Conservation (phyloP, 2,329 filamentous ascomycete species). For the Cytospora chrysosperma region DNA sequence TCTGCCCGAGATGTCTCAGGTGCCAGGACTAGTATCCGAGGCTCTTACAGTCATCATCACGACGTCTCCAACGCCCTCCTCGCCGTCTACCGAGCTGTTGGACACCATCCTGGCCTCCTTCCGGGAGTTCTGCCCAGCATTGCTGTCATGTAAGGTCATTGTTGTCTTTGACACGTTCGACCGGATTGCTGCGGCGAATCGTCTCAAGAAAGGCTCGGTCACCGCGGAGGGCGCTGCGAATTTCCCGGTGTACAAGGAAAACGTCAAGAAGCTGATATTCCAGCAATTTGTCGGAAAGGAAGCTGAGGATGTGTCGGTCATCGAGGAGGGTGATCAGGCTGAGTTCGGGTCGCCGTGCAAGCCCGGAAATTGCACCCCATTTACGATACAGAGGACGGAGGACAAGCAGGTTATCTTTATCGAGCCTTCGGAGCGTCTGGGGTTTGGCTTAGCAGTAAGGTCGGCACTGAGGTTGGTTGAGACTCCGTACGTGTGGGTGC, state of each 20-base stretch:
- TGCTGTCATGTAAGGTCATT: constrained; percentile 46
- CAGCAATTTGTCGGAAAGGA: constrained; percentile 28
- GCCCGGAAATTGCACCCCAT: constrained; percentile 35
- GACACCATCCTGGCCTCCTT: constrained; percentile 47
- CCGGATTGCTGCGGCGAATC: constrained; percentile 41
- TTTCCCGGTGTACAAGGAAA: constrained; percentile 47
- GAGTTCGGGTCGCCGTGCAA: constrained; percentile 46
- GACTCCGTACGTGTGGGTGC: constrained; percentile 56
- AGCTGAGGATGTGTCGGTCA: constrained; percentile 11
- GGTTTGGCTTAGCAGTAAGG: constrained; percentile 54
- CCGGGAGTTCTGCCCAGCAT: constrained; percentile 38
- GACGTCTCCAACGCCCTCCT: constrained; percentile 55
- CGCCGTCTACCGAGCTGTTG: constrained; percentile 52
- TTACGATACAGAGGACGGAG: constrained; percentile 36
- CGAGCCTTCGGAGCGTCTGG: constrained; percentile 46
- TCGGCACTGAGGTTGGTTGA: constrained; percentile 46
- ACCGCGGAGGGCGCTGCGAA: constrained; percentile 44
- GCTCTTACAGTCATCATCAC: constrained; percentile 49
- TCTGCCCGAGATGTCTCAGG: constrained; percentile 3
- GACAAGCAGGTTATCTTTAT: constrained; percentile 47
- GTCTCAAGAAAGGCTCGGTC: constrained; percentile 55
- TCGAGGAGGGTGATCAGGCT: constrained; percentile 35
- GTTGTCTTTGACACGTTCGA: constrained; percentile 55
- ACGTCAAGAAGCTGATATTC: constrained; percentile 44
- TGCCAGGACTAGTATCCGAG: constrained; percentile 17